phyloP scores from a whole-genome alignment of 257 asterid genomes.

The Jacaranda copaia region DNA sequence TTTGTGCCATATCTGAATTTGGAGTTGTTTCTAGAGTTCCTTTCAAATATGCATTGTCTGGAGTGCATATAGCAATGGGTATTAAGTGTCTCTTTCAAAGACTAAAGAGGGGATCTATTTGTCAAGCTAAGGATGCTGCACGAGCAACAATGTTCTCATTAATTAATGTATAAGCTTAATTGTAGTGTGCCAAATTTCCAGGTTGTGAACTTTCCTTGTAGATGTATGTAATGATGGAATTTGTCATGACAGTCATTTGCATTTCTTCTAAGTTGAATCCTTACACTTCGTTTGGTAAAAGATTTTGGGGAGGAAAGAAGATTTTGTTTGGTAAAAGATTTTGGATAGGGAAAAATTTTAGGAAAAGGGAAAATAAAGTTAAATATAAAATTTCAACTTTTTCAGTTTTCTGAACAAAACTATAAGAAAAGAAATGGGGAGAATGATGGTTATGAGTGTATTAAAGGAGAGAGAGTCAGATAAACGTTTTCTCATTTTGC shows the following conservation, averaged over 20 bases:
- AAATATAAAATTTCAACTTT: no score
- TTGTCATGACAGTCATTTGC: not conserved
- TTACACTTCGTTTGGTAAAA: no score
- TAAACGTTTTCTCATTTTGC: no score
- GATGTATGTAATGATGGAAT: not conserved
- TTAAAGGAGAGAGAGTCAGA: no score
- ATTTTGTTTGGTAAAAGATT: not conserved
- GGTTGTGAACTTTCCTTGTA: not conserved
- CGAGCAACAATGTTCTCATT: not conserved
- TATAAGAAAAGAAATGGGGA: no score
- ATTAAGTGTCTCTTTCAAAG: constrained; percentile 13
- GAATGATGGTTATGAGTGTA: no score
- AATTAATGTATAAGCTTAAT: not conserved
- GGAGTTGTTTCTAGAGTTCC: not conserved
- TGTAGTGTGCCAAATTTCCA: not conserved
- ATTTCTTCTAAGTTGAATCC: no score
- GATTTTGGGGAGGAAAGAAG: no score
- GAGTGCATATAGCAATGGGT: not conserved
- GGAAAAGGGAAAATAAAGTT: no score
- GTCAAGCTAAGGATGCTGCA: not conserved
- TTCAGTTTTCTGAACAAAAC: no score
- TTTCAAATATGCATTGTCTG: not conserved
- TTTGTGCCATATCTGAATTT: not conserved
- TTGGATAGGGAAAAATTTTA: no score
- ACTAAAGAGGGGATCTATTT: not conserved